Percentiles rank a stretch among this genome's conserved stretches.
phyloP scores from a whole-genome alignment of 129 eudicot species.

The Escallonia herrerae region DNA sequence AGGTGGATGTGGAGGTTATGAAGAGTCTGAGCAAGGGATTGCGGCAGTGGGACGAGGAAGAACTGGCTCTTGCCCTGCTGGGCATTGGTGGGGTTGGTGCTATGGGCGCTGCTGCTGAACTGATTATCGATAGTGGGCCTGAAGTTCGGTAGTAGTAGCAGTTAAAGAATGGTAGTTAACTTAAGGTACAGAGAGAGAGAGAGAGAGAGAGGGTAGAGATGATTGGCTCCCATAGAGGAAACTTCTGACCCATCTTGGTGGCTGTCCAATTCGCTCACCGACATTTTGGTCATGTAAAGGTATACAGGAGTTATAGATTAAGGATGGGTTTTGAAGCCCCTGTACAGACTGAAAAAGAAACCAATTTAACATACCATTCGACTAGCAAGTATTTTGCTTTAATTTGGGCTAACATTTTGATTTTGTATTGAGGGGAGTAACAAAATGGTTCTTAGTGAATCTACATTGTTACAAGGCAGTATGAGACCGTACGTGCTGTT shows the following conservation, averaged over 20 bases:
- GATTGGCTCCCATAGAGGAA: not conserved
- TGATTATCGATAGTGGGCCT: constrained; percentile 47
- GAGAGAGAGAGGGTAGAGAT: not conserved
- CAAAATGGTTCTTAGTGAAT: too few species aligned
- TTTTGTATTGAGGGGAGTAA: not conserved
- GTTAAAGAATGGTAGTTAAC: constrained; percentile 1
- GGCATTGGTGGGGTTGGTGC: constrained; percentile 66
- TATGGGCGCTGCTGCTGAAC: constrained; percentile 93
- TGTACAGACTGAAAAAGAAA: not conserved
- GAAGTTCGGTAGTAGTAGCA: constrained; percentile 4
- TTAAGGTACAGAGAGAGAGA: not conserved
- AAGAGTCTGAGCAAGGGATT: constrained; percentile 77
- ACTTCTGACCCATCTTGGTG: not conserved
- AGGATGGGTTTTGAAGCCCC: not conserved
- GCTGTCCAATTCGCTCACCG: too few species aligned
- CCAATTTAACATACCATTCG: not conserved
- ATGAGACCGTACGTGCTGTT: too few species aligned
- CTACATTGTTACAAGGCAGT: too few species aligned
- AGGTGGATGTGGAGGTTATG: constrained; percentile 67
- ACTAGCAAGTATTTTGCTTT: not conserved
- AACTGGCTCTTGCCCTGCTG: constrained; percentile 68
- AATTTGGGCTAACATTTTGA: not conserved
- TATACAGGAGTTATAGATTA: not conserved
- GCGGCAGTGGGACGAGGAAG: constrained; percentile 79
- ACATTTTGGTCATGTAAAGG: not conserved